Evolutionary conservation across 139 green algal genomes (phyloP), one percentile per base, ranked within the genome.

Genomic region (Gonium pectorale): DNA sequence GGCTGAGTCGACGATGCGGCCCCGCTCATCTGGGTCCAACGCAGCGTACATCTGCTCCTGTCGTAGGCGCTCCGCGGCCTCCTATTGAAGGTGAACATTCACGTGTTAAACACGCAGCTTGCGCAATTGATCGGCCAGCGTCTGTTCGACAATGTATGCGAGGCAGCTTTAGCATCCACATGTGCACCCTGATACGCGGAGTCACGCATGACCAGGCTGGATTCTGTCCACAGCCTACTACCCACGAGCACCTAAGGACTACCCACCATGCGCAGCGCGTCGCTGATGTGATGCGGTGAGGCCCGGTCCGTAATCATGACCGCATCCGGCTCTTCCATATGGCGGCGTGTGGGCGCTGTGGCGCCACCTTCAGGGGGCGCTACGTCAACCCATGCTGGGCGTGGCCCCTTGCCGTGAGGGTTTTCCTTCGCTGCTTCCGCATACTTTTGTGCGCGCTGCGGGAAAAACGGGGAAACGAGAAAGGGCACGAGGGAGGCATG

Each of bases 391-490:
- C 79, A 85, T 9, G 64, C 79, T 3, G 79, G 79, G 5, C 64
- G 64, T 6, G 79, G 66, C 7, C 4, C 35, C 54, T 81, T 67
- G 70, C 35, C 46, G 17, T 67, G 64, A 0, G 62, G 44, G 7
- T 52, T 67, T 5, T 84, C 78, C 33, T 75, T 75, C 35, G 24
- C 11, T 3, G 63, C 26, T 9, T 75, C 63, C 0, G 79, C 79
- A 51, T 85, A 85, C 44, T 77, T 77, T 5, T 85, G 79, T 4
- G 79, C 79, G 4, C 64, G 63, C 79, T 85, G 79, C 2, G 9
- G 1, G 27, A 35, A 44, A 3, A 41, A 66, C 6, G n/a, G 49
- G 49, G 13, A 56, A 56, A 56, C 49, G 49, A 56, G 13, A 56
- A n/a, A n/a, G n/a, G n/a, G n/a, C n/a, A n/a, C n/a, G n/a, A n/a